phyloP scores from a whole-genome alignment of 1,284 basidiomycete genomes.

The Ustilago trichophora region DNA sequence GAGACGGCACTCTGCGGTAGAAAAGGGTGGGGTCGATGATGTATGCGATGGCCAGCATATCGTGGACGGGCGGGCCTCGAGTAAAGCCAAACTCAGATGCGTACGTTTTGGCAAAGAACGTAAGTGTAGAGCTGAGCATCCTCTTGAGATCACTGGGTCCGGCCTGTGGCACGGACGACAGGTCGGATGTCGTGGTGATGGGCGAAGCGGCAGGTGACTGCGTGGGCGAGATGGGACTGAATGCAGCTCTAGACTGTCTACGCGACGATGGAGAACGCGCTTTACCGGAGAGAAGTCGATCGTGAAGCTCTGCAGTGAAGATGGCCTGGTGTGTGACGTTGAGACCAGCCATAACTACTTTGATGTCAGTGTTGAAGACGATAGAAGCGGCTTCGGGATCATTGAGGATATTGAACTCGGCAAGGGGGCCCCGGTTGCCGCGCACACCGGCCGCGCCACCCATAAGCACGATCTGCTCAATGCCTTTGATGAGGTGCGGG shows the following conservation, averaged over 20 bases:
- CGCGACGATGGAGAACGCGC: conserved; percentile 33
- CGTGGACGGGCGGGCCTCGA: conserved; percentile 57
- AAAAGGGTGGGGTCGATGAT: conserved; percentile 58
- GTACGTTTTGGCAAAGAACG: conserved; percentile 55
- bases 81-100: conserved; percentile 54
- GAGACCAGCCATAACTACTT: conserved; percentile 58
- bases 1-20: conserved; percentile 37
- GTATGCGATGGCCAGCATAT: conserved; percentile 57
- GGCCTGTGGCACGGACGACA: conserved; percentile 9
- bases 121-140: conserved; percentile 51
- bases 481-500: conserved; percentile 45
- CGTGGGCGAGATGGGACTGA: conserved; percentile 10
- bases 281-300: conserved; percentile 25
- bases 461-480: conserved; percentile 60
- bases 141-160: conserved; percentile 40
- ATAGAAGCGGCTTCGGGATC: conserved; percentile 60
- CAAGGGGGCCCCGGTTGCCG: conserved; percentile 53
- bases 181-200: conserved; percentile 7
- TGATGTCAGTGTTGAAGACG: conserved; percentile 53
- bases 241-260: conserved; percentile 16
- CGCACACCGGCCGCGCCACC: conserved; percentile 53
- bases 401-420: conserved; percentile 60
- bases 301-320: conserved; percentile 49
- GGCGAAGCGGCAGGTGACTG: conserved; percentile 23
- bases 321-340: conserved; percentile 61